Conservation (phyloP, 192 early-diverging fungal species). For the Gaertneriomyces semiglobifer region DNA sequence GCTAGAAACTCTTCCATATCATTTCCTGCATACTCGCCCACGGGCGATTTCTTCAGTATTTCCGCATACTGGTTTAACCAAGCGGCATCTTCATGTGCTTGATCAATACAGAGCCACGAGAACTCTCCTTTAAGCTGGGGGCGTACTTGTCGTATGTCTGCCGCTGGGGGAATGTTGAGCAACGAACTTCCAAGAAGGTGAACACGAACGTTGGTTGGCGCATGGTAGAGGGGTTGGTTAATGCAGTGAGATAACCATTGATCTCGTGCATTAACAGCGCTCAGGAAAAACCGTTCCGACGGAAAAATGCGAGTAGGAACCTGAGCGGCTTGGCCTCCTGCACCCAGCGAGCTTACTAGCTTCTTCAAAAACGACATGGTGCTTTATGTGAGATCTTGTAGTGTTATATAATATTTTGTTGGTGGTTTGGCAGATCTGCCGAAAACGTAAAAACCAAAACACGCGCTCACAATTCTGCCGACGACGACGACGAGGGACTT, state of each 20-base stretch:
- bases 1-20: constrained; percentile 10
- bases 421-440: too few relatives aligned
- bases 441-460: too few relatives aligned
- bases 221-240: constrained; percentile 7
- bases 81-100: constrained; percentile 10
- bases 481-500: too few relatives aligned
- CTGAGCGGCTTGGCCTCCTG: not conserved
- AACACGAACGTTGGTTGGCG: not conserved
- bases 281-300: constrained; percentile 2
- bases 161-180: constrained; percentile 21
- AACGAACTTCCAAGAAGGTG: constrained; percentile 27
- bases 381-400: not conserved
- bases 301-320: constrained; percentile 15
- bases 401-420: too few relatives aligned
- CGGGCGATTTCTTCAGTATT: constrained; percentile 7
- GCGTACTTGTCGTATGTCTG: not conserved
- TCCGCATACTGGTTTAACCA: constrained; percentile 25
- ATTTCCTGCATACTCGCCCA: constrained; percentile 3
- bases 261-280: constrained; percentile 1
- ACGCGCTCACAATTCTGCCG: too few relatives aligned
- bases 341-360: not conserved
- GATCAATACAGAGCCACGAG: constrained; percentile 21
- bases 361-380: constrained; percentile 7
- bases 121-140: constrained; percentile 13
- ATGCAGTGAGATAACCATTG: constrained; percentile 23